Conservation (phyloP, 768 basidiomycete genomes). For the Collybia sordida region DNA sequence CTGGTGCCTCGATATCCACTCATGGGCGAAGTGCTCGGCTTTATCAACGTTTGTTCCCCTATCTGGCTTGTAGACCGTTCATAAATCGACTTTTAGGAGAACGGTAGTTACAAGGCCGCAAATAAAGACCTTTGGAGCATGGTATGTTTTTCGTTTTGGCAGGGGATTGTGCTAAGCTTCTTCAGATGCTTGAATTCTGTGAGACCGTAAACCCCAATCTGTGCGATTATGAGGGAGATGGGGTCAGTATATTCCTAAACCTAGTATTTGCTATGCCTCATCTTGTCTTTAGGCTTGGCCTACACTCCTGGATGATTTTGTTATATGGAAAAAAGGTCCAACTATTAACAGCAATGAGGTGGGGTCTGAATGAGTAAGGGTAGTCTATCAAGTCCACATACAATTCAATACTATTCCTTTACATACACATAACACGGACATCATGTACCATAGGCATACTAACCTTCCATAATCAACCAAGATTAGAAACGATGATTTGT, state of each 20-base stretch:
- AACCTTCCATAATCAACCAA: neutral
- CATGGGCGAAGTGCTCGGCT: conserved; percentile 62
- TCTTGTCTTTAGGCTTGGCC: conserved; percentile 67
- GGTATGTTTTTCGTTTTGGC: conserved; percentile 40
- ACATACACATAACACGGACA: neutral
- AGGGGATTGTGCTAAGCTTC: conserved; percentile 4
- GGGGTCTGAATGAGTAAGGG: neutral
- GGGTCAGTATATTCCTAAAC: conserved; percentile 42
- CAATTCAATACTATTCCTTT: too few species aligned
- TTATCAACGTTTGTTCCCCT: conserved; percentile 52
- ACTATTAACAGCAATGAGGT: neutral
- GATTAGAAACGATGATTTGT: too few species aligned
- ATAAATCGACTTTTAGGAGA: conserved; percentile 37
- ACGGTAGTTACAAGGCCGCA: conserved; percentile 68
- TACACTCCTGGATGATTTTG: conserved; percentile 78
- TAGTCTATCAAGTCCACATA: too few species aligned
- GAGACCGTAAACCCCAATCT: conserved; percentile 58
- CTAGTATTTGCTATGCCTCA: neutral
- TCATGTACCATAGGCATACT: conserved; percentile 1
- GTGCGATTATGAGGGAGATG: conserved; percentile 72
- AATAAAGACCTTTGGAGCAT: conserved; percentile 89
- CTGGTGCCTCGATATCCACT: conserved; percentile 67
- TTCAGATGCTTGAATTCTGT: conserved; percentile 77
- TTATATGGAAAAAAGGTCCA: conserved; percentile 54
- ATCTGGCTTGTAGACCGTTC: conserved; percentile 1